phyloP scores from a whole-genome alignment of 805 yeast species.

The Lipomyces sp. region DNA sequence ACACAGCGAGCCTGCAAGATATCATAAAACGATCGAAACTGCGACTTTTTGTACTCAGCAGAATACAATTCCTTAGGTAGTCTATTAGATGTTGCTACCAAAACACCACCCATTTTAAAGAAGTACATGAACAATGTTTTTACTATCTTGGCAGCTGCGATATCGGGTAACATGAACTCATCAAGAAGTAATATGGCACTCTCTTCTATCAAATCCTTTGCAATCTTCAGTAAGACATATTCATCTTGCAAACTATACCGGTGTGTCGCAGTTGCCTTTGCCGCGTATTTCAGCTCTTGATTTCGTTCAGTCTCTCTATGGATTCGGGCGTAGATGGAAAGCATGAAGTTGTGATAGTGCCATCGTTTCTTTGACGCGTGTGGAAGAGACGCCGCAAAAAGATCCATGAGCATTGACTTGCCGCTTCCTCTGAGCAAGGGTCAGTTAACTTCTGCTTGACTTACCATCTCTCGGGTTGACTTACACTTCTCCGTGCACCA shows the following conservation, averaged over 20 bases:
- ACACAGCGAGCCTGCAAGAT: conserved; percentile 59
- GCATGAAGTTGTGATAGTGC: conserved; percentile 68
- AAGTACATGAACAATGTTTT: conserved; percentile 63
- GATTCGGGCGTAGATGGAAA: conserved; percentile 64
- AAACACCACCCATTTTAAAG: conserved; percentile 70
- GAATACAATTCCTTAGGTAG: conserved; percentile 67
- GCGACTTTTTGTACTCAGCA: conserved; percentile 57
- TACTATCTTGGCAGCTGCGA: conserved; percentile 68
- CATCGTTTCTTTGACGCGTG: conserved; percentile 61
- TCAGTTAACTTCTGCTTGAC: too few relatives aligned
- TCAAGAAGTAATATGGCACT: conserved; percentile 62
- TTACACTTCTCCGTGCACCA: conserved; percentile 43
- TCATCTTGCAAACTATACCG: conserved; percentile 50
- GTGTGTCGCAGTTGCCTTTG: too few relatives aligned
- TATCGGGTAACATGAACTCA: conserved; percentile 74
- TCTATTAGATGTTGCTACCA: conserved; percentile 70
- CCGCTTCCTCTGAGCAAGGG: conserved; percentile 52
- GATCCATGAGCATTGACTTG: conserved; percentile 68
- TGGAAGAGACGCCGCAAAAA: conserved; percentile 65
- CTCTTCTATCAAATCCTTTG: conserved; percentile 56
- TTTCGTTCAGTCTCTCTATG: conserved; percentile 38
- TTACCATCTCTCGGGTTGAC: too few relatives aligned
- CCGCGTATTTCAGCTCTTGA: conserved; percentile 2
- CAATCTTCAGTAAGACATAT: conserved; percentile 61
- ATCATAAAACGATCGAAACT: conserved; percentile 55